A percentile compares a stretch with the other conserved stretches of the same genome.
Evolutionary conservation across 2,329 filamentous ascomycete species (phyloP).

Genomic region (Diaporthe sp.): DNA sequence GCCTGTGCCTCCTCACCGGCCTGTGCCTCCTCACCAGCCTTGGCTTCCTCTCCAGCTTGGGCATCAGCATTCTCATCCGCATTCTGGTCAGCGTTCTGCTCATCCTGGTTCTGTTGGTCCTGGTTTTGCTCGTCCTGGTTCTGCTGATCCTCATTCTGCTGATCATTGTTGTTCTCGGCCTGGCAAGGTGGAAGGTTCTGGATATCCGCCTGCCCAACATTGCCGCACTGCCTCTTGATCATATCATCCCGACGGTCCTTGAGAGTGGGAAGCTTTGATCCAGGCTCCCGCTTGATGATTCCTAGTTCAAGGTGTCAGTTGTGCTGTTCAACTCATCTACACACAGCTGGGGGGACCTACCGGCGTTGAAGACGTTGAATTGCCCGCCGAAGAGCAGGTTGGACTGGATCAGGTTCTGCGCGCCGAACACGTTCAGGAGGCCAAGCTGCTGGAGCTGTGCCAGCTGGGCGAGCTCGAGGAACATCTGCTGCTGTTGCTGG

Average conservation of each 20-base stretch:
- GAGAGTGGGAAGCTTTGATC: conserved; percentile 45
- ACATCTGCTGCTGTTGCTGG: conserved; percentile 47
- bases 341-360: conserved; percentile 20
- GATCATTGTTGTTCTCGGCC: conserved; percentile 5
- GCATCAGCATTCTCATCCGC: not conserved
- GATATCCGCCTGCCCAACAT: too few relatives aligned
- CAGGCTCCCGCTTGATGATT: conserved; percentile 48
- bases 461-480: conserved; percentile 50
- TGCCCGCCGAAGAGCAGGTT: conserved; percentile 41
- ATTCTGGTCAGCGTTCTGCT: conserved; percentile 11
- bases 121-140: conserved; percentile 17
- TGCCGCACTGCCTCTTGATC: conserved; percentile 45
- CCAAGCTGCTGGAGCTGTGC: conserved; percentile 48
- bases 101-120: not conserved
- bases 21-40: not conserved
- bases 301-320: conserved; percentile 40
- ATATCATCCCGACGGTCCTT: conserved; percentile 43
- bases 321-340: not conserved
- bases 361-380: conserved; percentile 40
- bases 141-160: conserved; percentile 11
- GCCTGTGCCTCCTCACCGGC: not conserved
- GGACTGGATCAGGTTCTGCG: conserved; percentile 47
- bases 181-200: conserved; percentile 27
- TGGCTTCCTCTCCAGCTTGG: not conserved
- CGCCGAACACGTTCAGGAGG: conserved; percentile 45